phyloP scores from a whole-genome alignment of 225 moss, liverwort and hornwort species.

The Thuidium tamariscinum region DNA sequence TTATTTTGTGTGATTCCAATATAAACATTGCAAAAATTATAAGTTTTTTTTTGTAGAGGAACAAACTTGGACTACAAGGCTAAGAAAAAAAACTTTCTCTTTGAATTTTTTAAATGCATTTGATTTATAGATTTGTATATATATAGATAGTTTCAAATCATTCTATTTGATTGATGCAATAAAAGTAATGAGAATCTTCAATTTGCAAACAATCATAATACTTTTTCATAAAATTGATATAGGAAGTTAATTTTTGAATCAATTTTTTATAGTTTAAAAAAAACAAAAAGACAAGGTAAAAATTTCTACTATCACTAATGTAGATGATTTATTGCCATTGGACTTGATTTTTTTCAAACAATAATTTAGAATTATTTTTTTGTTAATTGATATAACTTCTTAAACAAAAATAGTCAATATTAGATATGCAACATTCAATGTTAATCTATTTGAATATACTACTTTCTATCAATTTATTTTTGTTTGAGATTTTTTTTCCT shows the following conservation, averaged over 20 bases:
- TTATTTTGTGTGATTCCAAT: neutral
- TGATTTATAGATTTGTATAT: no score
- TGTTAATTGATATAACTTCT: no score
- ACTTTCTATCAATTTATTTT: neutral
- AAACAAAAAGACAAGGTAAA: no score
- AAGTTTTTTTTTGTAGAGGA: neutral
- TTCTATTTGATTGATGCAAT: neutral
- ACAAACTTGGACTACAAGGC: neutral
- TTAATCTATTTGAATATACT: neutral
- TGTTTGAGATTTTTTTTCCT: neutral
- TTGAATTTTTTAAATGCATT: neutral
- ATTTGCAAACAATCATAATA: accelerated
- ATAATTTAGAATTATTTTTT: no score
- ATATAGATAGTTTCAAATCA: neutral
- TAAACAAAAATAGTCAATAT: accelerated
- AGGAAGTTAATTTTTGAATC: no score
- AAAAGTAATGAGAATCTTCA: neutral
- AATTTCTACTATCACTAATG: no score
- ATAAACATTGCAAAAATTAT: neutral
- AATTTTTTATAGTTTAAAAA: no score
- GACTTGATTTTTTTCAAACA: no score
- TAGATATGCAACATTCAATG: neutral
- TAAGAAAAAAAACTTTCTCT: no score
- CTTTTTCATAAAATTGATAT: no score
- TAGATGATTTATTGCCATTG: no score